Evolutionary conservation across 805 yeast species (phyloP), one percentile per base, ranked within the genome.

Genomic region (Lachancea dasiensis): DNA sequence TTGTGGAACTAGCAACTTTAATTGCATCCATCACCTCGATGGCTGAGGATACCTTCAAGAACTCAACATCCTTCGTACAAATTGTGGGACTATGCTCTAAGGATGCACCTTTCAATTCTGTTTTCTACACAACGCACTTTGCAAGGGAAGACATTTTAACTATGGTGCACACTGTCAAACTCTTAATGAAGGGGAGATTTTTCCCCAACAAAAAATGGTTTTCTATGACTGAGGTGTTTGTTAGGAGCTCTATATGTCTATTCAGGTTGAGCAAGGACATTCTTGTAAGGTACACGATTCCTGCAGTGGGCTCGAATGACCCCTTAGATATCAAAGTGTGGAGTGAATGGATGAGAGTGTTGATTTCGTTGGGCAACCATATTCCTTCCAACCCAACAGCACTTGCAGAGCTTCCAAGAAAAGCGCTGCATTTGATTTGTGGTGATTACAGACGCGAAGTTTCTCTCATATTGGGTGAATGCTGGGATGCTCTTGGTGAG

Each of bases 401-500:
- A 46, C 64, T 85, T 39, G 72, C 86, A 2, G 80, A 75, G 28
- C 77, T 83, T 38, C 86, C 94, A 28, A 71, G 81, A 54, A 76
- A 76, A 45, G 87, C 87, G 1, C 76, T 87, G 43, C 67, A 64
- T 60, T 67, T 67, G 37, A 73, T 85, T 29, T 70, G 85, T 0
- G 79, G 78, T 8, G 78, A 75, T 49, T 61, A 84, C 45, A 70
- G 94, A 45, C 68, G 69, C 9, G 65, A 81, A 44, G 70, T 80
- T 30, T 75, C 86, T 0, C 47, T 45, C 10, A 58, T 84, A 30
- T 48, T 86, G 9, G 66, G 69, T 39, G 71, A 68, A 37, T 69
- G 76, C n/a, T 86, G 96, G 96, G 79, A 79, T 44, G 63, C 72
- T 9, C 65, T 86, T 35, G 92, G 86, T 14, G 71, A 79, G 75